phyloP scores from a whole-genome alignment of 2,329 filamentous ascomycete genomes.

The Calonectria hawksworthii region DNA sequence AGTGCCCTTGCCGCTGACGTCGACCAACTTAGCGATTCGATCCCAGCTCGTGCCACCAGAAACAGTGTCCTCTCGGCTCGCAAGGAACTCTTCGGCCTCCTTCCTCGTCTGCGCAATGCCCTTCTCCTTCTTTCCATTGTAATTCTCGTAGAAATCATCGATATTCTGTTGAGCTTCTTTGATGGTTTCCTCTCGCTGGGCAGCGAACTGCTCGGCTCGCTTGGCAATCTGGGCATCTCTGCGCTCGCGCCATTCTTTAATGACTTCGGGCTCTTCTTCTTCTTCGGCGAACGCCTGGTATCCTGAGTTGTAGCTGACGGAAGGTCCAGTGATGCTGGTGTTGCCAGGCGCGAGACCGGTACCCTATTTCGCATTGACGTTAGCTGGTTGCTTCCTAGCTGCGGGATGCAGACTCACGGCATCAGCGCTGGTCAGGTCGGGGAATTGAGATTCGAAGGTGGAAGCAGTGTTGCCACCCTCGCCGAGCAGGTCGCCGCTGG shows the following conservation, averaged over 20 bases:
- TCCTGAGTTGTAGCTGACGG: slow-evolving; percentile 73
- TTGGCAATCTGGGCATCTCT: slow-evolving; percentile 87
- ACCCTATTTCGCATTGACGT: slow-evolving; percentile 43
- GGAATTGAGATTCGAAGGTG: slow-evolving; percentile 90
- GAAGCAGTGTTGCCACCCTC: slow-evolving; percentile 69
- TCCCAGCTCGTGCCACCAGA: slow-evolving; percentile 98
- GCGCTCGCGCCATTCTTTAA: slow-evolving; percentile 92
- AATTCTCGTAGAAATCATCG: slow-evolving; percentile 99
- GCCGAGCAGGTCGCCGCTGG: slow-evolving; percentile 79
- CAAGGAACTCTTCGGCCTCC: slow-evolving; percentile 94
- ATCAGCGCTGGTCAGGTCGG: slow-evolving; percentile 72
- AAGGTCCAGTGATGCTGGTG: slow-evolving; percentile 78
- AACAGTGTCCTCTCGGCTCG: slow-evolving; percentile 90
- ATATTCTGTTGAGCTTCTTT: slow-evolving; percentile 94
- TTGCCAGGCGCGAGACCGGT: slow-evolving; percentile 42
- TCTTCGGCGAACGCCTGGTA: slow-evolving; percentile 70
- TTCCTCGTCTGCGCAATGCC: slow-evolving; percentile 87
- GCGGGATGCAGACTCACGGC: slow-evolving; percentile 47
- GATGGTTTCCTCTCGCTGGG: slow-evolving; percentile 87
- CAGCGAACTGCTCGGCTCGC: slow-evolving; percentile 85
- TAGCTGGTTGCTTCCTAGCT: slow-evolving; percentile 13
- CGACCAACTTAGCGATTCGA: slow-evolving; percentile 96
- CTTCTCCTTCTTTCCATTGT: slow-evolving; percentile 99
- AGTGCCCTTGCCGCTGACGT: slow-evolving; percentile 92
- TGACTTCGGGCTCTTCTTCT: slow-evolving; percentile 89